Percentiles rank a stretch among this genome's conserved stretches.
Conservation (phyloP, 2,329 filamentous ascomycete genomes). For the Ophiostoma fasciatum region DNA sequence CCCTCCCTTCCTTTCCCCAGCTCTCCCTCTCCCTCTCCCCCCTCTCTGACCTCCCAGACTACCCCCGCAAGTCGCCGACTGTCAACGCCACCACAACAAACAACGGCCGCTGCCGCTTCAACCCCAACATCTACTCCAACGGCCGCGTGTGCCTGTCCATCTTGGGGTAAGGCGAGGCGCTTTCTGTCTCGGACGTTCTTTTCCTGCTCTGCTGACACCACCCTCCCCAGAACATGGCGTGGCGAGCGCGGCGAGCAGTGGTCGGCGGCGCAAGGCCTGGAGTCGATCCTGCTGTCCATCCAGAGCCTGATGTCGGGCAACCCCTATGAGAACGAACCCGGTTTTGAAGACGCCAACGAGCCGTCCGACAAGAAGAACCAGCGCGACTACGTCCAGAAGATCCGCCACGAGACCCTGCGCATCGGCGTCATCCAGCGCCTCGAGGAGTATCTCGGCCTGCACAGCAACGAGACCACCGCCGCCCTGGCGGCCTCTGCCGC, state of each 20-base stretch:
- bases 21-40: too few relatives aligned
- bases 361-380: constrained; percentile 58
- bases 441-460: constrained; percentile 60
- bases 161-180: constrained; percentile 82
- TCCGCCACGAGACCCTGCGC: constrained; percentile 77
- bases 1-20: too few relatives aligned
- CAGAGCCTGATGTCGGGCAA: constrained; percentile 91
- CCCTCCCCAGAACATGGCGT: constrained; percentile 67
- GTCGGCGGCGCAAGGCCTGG: constrained; percentile 89
- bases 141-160: constrained; percentile 95
- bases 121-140: constrained; percentile 85
- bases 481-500: too few relatives aligned
- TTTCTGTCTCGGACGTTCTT: constrained; percentile 75
- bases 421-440: constrained; percentile 76
- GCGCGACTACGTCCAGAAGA: constrained; percentile 69
- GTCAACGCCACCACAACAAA: constrained; percentile 73
- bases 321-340: constrained; percentile 92
- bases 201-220: constrained; percentile 7
- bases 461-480: too few relatives aligned
- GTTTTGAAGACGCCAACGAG: constrained; percentile 64
- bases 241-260: constrained; percentile 85
- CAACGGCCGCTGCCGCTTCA: constrained; percentile 75
- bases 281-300: constrained; percentile 88
- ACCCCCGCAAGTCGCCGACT: constrained; percentile 52
- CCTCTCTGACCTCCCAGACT: constrained; percentile 42